Percentiles rank a stretch among this genome's conserved stretches.
These are phyloP conservation scores for Zygosaccharomyces kombuchaensis DNA, from an alignment of 805 yeast species.

Conservation along the genomic window DNA sequence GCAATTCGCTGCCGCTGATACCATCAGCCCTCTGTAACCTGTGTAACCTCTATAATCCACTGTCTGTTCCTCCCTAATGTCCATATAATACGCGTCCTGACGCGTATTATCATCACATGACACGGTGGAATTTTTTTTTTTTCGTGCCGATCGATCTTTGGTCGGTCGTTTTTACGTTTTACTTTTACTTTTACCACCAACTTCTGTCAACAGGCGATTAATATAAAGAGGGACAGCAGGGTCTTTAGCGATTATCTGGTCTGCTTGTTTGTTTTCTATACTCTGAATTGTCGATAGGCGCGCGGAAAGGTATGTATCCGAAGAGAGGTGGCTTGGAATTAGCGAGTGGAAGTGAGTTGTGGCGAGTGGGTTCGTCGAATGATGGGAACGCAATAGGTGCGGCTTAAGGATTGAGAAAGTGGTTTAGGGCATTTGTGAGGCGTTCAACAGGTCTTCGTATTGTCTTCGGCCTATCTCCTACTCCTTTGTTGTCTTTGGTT, in stretches of 20 bases:
- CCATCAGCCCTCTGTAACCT: not conserved
- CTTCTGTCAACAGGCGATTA: not conserved
- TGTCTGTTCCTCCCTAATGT: not conserved
- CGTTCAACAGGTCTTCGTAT: not conserved
- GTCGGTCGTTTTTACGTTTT: slow-evolving; percentile 2
- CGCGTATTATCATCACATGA: slow-evolving; percentile 3
- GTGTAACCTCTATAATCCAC: slow-evolving; percentile 1
- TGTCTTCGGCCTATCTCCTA: not conserved
- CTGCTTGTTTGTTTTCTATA: slow-evolving; percentile 4
- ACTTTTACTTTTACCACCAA: slow-evolving; percentile 7
- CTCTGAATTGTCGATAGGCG: slow-evolving; percentile 7
- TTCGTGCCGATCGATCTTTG: slow-evolving; percentile 8
- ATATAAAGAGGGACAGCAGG: slow-evolving; percentile 8
- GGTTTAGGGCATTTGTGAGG: not conserved
- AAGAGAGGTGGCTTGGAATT: not conserved
- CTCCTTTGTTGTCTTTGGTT: not conserved
- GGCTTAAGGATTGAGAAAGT: slow-evolving; percentile 2
- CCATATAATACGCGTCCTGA: slow-evolving; percentile 2
- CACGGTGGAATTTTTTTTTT: slow-evolving; percentile 3
- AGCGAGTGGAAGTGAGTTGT: not conserved
- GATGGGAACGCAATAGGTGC: not conserved
- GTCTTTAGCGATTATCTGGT: slow-evolving; percentile 6
- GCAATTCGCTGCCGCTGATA: slow-evolving; percentile 3
- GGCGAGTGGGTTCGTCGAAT: not conserved
- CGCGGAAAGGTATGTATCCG: slow-evolving; percentile 7